Conservation (phyloP, 2,329 filamentous ascomycete species). For the Ophiostoma tasmaniense region DNA sequence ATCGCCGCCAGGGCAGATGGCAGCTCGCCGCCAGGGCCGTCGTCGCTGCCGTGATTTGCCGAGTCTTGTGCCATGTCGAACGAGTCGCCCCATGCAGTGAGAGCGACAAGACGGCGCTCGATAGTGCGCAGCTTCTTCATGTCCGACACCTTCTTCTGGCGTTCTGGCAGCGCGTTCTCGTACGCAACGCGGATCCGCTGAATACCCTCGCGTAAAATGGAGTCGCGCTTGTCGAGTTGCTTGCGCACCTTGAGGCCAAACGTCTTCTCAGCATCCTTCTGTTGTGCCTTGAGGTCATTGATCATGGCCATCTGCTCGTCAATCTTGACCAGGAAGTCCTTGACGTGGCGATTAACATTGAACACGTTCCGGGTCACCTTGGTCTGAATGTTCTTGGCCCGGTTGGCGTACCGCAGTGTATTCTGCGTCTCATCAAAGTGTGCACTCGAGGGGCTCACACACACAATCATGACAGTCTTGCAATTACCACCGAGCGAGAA, state of each 20-base stretch:
- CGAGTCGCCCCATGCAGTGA: slow-evolving; percentile 88
- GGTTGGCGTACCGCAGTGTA: slow-evolving; percentile 91
- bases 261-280: slow-evolving; percentile 74
- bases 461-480: slow-evolving; percentile 99
- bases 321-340: slow-evolving; percentile 98
- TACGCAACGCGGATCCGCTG: slow-evolving; percentile 73
- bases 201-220: slow-evolving; percentile 67
- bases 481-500: slow-evolving; percentile 97
- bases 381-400: slow-evolving; percentile 98
- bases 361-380: slow-evolving; percentile 99
- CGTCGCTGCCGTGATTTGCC: slow-evolving; percentile 58
- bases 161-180: slow-evolving; percentile 67
- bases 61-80: slow-evolving; percentile 66
- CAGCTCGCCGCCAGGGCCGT: slow-evolving; percentile 34
- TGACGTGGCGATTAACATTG: slow-evolving; percentile 97
- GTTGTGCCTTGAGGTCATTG: slow-evolving; percentile 86
- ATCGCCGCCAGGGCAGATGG: slow-evolving; percentile 63
- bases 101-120: slow-evolving; percentile 72
- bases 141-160: slow-evolving; percentile 67
- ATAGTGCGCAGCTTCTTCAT: slow-evolving; percentile 77
- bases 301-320: slow-evolving; percentile 97
- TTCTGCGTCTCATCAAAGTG: slow-evolving; percentile 99
- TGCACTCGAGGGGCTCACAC: slow-evolving; percentile 88
- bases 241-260: slow-evolving; percentile 88
- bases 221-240: slow-evolving; percentile 75